phyloP scores from a whole-genome alignment of 768 basidiomycete genomes.

The Chalciporus piperatus region DNA sequence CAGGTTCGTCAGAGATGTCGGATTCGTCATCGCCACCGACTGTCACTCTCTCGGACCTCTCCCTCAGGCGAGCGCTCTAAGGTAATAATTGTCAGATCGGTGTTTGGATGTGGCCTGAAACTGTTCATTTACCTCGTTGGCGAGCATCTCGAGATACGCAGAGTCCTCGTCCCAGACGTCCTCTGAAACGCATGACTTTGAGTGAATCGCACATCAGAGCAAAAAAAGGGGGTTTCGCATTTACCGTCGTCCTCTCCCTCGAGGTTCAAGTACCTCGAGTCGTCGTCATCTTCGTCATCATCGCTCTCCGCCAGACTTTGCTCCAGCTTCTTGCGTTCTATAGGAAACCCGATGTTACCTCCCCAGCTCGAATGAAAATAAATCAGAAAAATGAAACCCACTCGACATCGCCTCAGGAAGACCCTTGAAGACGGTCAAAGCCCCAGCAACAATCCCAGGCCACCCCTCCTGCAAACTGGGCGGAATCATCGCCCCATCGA shows the following conservation, averaged over 20 bases:
- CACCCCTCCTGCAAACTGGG: constrained; percentile 64
- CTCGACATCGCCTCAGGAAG: constrained; percentile 75
- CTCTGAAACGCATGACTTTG: constrained; percentile 38
- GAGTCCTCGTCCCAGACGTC: constrained; percentile 92
- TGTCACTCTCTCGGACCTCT: constrained; percentile 47
- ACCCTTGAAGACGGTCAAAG: constrained; percentile 71
- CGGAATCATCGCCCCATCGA: constrained; percentile 57
- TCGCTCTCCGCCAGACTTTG: constrained; percentile 44
- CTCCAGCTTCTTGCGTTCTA: constrained; percentile 62
- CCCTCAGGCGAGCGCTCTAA: constrained; percentile 72
- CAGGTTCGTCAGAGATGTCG: constrained; percentile 50
- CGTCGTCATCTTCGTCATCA: constrained; percentile 48
- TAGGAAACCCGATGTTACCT: background rate
- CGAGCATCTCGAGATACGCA: constrained; percentile 83
- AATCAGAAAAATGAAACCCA: constrained; percentile 30
- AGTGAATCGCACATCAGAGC: background rate
- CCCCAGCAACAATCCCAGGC: constrained; percentile 69
- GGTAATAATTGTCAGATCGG: background rate
- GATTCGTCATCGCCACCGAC: constrained; percentile 31
- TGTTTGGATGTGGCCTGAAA: background rate
- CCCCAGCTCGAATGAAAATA: background rate
- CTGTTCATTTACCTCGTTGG: constrained; percentile 63
- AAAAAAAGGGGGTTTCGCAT: constrained; percentile 10
- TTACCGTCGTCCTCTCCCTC: constrained; percentile 65
- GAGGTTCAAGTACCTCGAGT: constrained; percentile 52